These are phyloP conservation scores for Trametes sanguinea DNA, from an alignment of 768 basidiomycete genomes.

Conservation along the genomic window DNA sequence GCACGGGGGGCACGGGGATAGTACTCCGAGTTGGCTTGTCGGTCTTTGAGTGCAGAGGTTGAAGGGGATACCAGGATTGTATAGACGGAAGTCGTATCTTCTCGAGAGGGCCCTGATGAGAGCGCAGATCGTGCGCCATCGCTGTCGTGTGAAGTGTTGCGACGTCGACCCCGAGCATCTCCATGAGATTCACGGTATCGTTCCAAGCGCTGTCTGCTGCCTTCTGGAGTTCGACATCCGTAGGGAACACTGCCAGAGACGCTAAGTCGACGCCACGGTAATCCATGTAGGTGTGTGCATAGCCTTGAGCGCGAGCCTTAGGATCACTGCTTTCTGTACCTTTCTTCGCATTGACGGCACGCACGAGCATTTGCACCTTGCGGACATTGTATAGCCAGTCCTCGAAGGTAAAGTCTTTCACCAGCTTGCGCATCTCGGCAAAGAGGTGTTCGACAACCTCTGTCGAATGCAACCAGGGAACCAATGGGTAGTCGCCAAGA, in stretches of 20 bases:
- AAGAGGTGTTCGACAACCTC: conserved; percentile 36
- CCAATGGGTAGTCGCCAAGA: conserved; percentile 34
- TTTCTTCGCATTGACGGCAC: conserved; percentile 1
- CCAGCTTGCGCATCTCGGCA: conserved; percentile 27
- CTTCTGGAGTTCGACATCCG: not conserved
- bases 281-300: conserved; percentile 3
- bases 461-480: conserved; percentile 39
- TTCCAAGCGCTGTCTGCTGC: not conserved
- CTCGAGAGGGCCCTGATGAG: no score
- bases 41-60: no score
- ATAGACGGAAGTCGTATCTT: no score
- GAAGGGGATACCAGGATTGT: no score
- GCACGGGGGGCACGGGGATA: no score
- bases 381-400: conserved; percentile 23
- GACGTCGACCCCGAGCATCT: not conserved
- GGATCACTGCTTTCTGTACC: not conserved
- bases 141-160: not conserved
- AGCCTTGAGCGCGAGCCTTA: conserved; percentile 2
- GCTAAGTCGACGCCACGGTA: not conserved
- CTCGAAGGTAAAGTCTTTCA: conserved; percentile 28
- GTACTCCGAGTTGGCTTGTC: no score
- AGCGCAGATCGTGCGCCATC: no score
- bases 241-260: not conserved
- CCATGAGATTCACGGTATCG: not conserved
- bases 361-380: conserved; percentile 5